phyloP scores from a whole-genome alignment of 495 filamentous ascomycete genomes.

The Xylaria scruposa region DNA sequence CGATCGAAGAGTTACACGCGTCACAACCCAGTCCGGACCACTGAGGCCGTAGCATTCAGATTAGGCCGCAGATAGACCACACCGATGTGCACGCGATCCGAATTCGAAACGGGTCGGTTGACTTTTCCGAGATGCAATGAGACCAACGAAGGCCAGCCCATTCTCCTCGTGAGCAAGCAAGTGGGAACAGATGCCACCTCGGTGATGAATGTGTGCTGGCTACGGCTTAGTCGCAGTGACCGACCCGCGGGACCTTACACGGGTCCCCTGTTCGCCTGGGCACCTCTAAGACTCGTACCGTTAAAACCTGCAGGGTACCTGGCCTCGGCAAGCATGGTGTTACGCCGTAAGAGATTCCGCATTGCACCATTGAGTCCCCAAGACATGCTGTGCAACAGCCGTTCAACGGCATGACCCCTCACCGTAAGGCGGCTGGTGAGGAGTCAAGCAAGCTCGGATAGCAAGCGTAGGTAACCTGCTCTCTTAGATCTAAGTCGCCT shows the following conservation, averaged over 20 bases:
- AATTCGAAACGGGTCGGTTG: constrained; percentile 26
- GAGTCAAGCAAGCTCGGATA: neutral
- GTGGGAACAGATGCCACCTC: constrained; percentile 20
- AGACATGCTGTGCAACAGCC: constrained; percentile 27
- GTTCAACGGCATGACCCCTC: constrained; percentile 26
- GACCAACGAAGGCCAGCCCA: constrained; percentile 4
- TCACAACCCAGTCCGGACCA: constrained; percentile 16
- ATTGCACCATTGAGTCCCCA: constrained; percentile 21
- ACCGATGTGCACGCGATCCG: constrained; percentile 10
- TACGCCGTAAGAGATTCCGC: constrained; percentile 16
- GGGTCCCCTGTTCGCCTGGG: constrained; percentile 14
- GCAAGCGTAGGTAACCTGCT: neutral
- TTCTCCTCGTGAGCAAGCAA: neutral
- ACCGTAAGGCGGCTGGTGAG: constrained; percentile 24
- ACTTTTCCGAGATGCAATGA: constrained; percentile 26
- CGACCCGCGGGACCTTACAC: constrained; percentile 23
- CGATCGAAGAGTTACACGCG: constrained; percentile 24
- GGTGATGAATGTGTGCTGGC: constrained; percentile 26
- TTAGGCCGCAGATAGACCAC: constrained; percentile 16
- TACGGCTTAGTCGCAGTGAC: constrained; percentile 25
- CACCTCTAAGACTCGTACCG: constrained; percentile 8
- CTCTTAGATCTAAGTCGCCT: neutral
- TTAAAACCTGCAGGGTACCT: constrained; percentile 18
- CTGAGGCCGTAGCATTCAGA: constrained; percentile 14
- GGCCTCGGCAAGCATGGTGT: constrained; percentile 20